Base-by-base conservation (phyloP, 2,329 filamentous ascomycete species). In the Leptographium lundbergii region DNA sequence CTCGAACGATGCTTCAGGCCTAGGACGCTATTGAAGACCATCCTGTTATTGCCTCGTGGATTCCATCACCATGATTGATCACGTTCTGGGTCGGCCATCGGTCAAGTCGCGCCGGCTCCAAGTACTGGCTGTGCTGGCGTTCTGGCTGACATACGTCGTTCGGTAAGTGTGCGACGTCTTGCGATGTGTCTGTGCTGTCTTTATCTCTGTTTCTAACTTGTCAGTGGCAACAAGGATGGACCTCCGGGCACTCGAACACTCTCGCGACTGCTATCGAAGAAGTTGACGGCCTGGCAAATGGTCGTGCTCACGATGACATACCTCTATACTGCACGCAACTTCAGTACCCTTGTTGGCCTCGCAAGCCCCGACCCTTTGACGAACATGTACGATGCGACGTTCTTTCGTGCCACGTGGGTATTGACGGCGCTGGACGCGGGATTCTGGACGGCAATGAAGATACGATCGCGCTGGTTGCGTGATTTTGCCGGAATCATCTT, bases 361-460 rank as follows among this genome's bases (percentile, higher is more conserved):
- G 91, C 96, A 65, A 91, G 87, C 64, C 92, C 94, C 4, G 94
- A 99, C 67, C 94, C 94, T 24, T 80, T 99, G 68, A 88, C 91
- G 34, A 96, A 95, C 68, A 86, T 97, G 70, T 99, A 99, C 74
- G 90, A 89, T 58, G 80, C 89, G 57, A 85, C 88, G 32, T 99
- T 95, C 74, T 99, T 96, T 71, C 86, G 94, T 55, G 94, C 94
- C 59, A 99, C 94, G 69, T 99, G 94, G 94, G 83, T 97, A 19
- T 85, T 94, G 57, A 99, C 94, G 0, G 94, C 91, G 0, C 74
- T 99, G 61, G 94, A 99, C 67, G 94, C 94, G 6, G 94, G 94
- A 1, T 99, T 96, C 72, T 99, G 94, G 94, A 96, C 91, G 0
- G 94, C 94, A 39, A 99, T 99, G 94, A 87, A 85, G 67, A 91